Conservation (phyloP, 306 rosid genomes). For the Trifolium fragiferum region DNA sequence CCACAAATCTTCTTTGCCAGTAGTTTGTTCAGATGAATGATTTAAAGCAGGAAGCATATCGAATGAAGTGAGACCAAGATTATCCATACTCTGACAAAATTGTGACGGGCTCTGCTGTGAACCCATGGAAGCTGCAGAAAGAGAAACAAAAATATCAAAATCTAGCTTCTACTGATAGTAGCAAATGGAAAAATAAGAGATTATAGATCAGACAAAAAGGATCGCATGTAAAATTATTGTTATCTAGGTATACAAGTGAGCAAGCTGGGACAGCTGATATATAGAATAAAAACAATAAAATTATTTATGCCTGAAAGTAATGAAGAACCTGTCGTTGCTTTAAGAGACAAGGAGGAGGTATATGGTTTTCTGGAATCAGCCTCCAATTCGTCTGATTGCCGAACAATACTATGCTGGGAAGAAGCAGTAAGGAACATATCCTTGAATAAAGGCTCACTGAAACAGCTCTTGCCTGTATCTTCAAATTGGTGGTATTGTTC, state of each 20-base stretch:
- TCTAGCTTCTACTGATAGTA: neutral
- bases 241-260: slow-evolving; percentile 34
- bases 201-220: slow-evolving; percentile 14
- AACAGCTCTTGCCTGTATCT: slow-evolving; percentile 90
- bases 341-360: slow-evolving; percentile 63
- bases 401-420: slow-evolving; percentile 54
- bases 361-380: slow-evolving; percentile 72
- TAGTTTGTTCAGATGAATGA: slow-evolving; percentile 65
- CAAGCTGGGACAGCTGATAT: slow-evolving; percentile 10
- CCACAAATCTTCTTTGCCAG: slow-evolving; percentile 79
- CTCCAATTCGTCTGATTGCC: slow-evolving; percentile 59
- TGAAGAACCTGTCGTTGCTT: slow-evolving; percentile 67
- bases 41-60: slow-evolving; percentile 65
- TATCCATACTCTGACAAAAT: slow-evolving; percentile 72
- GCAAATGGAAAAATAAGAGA: slow-evolving; percentile 22
- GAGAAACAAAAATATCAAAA: slow-evolving; percentile 33
- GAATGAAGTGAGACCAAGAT: slow-evolving; percentile 60
- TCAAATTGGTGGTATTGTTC: slow-evolving; percentile 82
- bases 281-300: slow-evolving; percentile 37
- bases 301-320: slow-evolving; percentile 33
- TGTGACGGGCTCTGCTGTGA: slow-evolving; percentile 83
- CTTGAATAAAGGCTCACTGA: slow-evolving; percentile 72
- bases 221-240: slow-evolving; percentile 6
- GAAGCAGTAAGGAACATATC: slow-evolving; percentile 67
- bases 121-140: slow-evolving; percentile 75